Conservation (phyloP, 495 filamentous ascomycete genomes). For the Aspergillus baeticus region DNA sequence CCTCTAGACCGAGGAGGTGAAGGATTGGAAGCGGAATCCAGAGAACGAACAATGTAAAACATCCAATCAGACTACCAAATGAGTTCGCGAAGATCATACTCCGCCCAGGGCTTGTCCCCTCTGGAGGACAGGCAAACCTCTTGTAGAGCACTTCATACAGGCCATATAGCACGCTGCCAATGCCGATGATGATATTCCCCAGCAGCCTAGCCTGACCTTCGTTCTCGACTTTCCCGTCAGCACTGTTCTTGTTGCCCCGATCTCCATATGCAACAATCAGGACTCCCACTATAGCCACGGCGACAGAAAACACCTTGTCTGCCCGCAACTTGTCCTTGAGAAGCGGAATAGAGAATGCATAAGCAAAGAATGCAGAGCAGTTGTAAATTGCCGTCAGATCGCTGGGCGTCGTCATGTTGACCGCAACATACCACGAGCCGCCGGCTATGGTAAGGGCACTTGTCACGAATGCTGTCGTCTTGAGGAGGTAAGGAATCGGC, state of each 20-base stretch:
- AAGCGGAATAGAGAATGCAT: constrained; percentile 88
- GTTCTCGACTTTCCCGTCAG: constrained; percentile 46
- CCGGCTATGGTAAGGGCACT: constrained; percentile 87
- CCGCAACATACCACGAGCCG: constrained; percentile 93
- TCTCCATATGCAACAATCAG: constrained; percentile 92
- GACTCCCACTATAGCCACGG: constrained; percentile 83
- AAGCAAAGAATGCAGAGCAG: constrained; percentile 97
- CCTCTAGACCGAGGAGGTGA: constrained; percentile 73
- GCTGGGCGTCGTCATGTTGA: constrained; percentile 85
- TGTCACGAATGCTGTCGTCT: constrained; percentile 77
- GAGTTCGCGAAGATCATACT: constrained; percentile 92
- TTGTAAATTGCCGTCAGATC: constrained; percentile 99
- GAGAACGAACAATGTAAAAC: constrained; percentile 78
- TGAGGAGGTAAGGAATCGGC: constrained; percentile 71
- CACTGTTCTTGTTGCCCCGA: constrained; percentile 45
- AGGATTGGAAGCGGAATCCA: constrained; percentile 91
- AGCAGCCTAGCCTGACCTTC: constrained; percentile 61
- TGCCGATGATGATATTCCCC: constrained; percentile 88
- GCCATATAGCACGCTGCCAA: constrained; percentile 92
- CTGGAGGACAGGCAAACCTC: constrained; percentile 84
- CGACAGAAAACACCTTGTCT: constrained; percentile 81
- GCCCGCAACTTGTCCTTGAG: constrained; percentile 77
- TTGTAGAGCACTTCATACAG: constrained; percentile 98
- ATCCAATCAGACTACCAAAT: constrained; percentile 81
- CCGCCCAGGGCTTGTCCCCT: constrained; percentile 73